Percentiles rank a stretch among this genome's conserved stretches.
phyloP scores from a whole-genome alignment of 306 rosid genomes.

The Cicer yamashitae region DNA sequence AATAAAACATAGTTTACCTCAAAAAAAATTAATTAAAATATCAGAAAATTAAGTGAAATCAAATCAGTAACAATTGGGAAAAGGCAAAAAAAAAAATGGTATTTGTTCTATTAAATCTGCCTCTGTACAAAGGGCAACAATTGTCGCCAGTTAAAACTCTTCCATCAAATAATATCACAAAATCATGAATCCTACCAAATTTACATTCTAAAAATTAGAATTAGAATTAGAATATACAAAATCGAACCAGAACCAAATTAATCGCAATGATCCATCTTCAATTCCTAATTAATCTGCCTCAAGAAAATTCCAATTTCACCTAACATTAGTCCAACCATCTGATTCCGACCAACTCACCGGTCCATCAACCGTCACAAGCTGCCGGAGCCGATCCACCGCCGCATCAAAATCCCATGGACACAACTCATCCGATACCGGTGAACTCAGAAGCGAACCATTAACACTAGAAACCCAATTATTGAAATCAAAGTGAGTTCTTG shows the following conservation, averaged over 20 bases:
- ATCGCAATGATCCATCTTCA: conserved; percentile 8
- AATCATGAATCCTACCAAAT: conserved; percentile 40
- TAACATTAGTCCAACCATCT: conserved; percentile 65
- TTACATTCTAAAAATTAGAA: conserved; percentile 29
- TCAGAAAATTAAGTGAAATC: not conserved
- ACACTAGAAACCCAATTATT: too few species aligned
- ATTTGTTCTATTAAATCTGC: conserved; percentile 9
- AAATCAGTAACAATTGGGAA: not conserved
- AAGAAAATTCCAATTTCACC: conserved; percentile 41
- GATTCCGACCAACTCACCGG: conserved; percentile 59
- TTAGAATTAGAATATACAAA: conserved; percentile 22
- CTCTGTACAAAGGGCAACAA: conserved; percentile 45
- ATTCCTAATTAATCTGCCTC: conserved; percentile 6
- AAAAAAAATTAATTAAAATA: too few species aligned
- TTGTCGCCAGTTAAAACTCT: conserved; percentile 44
- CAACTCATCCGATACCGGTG: conserved; percentile 19
- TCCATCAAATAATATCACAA: conserved; percentile 30
- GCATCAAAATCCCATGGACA: conserved; percentile 22
- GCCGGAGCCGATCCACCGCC: conserved; percentile 51
- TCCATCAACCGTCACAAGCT: conserved; percentile 42
- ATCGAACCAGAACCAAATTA: conserved; percentile 36
- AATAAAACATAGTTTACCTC: too few species aligned
- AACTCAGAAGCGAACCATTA: too few species aligned
- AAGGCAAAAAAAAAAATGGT: conserved; percentile 16
- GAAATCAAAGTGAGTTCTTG: too few species aligned